A percentile compares a stretch with the other conserved stretches of the same genome.
Conservation (phyloP, 2,329 filamentous ascomycete genomes). For the Colletotrichum sansevieriae region DNA sequence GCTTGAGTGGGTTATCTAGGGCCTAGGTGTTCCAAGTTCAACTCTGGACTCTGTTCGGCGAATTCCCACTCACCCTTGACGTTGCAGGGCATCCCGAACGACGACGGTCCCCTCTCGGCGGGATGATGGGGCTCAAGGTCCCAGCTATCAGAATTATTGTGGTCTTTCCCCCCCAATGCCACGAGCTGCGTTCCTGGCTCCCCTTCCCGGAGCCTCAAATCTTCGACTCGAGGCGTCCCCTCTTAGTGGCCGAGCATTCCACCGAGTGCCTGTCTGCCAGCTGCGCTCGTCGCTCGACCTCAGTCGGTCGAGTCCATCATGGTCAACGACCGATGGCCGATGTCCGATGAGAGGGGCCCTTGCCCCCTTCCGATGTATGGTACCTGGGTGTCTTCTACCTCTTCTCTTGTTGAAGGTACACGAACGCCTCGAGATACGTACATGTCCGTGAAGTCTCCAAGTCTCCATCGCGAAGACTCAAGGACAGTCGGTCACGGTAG, state of each 20-base stretch:
- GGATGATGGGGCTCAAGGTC: conserved; percentile 12
- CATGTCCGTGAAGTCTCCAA: background rate
- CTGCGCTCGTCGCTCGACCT: background rate
- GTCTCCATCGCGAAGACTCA: background rate
- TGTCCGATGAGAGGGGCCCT: background rate
- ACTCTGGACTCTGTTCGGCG: conserved; percentile 17
- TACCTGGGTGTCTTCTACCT: background rate
- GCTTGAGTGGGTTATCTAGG: background rate
- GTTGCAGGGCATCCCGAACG: conserved; percentile 25
- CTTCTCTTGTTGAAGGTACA: background rate
- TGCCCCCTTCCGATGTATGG: background rate
- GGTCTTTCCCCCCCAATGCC: background rate
- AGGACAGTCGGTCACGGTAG: conserved; percentile 14
- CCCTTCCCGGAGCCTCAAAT: conserved; percentile 7
- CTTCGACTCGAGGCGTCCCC: conserved; percentile 13
- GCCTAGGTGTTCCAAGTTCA: background rate
- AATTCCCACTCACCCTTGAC: conserved; percentile 26
- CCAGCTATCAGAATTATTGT: conserved; percentile 18
- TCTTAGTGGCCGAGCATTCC: conserved; percentile 41
- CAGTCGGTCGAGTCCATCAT: background rate
- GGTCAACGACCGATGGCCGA: conserved; percentile 6
- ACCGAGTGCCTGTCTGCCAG: conserved; percentile 13
- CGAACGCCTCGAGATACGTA: background rate
- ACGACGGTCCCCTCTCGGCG: conserved; percentile 25
- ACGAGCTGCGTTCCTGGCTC: too few species aligned